phyloP scores from a whole-genome alignment of 129 eudicot genomes.

The Saposhnikovia divaricata region DNA sequence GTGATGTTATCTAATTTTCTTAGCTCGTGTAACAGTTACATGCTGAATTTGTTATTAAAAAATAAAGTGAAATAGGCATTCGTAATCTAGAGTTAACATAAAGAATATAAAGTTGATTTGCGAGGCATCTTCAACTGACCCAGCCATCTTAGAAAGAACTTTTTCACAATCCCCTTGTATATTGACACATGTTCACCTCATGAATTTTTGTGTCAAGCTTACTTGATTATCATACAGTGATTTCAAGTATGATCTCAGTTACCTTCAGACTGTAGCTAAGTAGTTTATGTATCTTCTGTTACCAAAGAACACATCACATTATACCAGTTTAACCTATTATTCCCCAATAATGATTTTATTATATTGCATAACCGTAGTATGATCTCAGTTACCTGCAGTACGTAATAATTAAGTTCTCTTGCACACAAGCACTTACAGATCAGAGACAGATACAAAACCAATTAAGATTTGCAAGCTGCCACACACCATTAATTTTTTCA shows the following conservation, averaged over 20 bases:
- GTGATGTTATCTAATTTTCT: conserved; percentile 28
- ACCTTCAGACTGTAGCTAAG: too few species aligned
- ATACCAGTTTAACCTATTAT: neutral
- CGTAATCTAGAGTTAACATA: neutral
- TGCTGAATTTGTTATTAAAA: neutral
- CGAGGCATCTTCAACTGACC: neutral
- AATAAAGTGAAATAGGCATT: neutral
- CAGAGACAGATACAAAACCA: neutral
- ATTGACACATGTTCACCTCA: too few species aligned
- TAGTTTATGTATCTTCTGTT: too few species aligned
- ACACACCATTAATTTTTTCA: neutral
- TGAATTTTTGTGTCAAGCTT: too few species aligned
- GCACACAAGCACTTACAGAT: neutral
- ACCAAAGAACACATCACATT: too few species aligned
- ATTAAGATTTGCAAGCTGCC: neutral
- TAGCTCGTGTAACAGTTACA: neutral
- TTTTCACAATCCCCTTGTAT: neutral
- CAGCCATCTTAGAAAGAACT: neutral
- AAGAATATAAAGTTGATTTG: neutral
- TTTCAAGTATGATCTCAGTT: too few species aligned
- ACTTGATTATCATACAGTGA: too few species aligned
- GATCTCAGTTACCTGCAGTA: neutral
- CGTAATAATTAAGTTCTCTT: neutral
- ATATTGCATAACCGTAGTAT: too few species aligned
- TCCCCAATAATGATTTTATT: neutral